Evolutionary conservation across 2,329 filamentous ascomycete species (phyloP).

Genomic region (Epichloe bromicola): DNA sequence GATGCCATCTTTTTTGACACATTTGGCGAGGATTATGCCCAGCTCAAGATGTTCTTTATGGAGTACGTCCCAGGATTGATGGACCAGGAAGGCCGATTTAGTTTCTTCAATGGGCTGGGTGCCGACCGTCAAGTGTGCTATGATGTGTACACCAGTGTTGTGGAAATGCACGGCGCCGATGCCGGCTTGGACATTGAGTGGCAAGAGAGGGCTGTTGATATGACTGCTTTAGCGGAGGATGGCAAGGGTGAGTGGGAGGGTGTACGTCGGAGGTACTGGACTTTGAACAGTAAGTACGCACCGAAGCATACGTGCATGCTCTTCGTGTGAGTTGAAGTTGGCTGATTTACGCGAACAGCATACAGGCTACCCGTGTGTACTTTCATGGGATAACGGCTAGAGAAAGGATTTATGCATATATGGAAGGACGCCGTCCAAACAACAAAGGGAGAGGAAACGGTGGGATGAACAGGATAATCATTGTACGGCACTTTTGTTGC

Average conservation of each 20-base stretch:
- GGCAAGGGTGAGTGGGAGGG: constrained; percentile 75
- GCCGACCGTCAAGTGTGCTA: constrained; percentile 89
- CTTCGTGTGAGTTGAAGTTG: background rate
- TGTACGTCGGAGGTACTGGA: constrained; percentile 82
- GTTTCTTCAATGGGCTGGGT: constrained; percentile 84
- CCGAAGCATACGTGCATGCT: background rate
- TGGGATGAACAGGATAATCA: background rate
- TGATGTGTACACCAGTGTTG: constrained; percentile 87
- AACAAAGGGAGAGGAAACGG: background rate
- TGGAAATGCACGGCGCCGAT: constrained; percentile 81
- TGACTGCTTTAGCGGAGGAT: constrained; percentile 47
- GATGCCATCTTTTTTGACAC: constrained; percentile 96
- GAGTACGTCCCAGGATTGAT: constrained; percentile 76
- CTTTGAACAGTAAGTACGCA: constrained; percentile 41
- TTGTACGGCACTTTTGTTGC: background rate
- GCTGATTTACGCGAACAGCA: constrained; percentile 24
- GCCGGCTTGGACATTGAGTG: constrained; percentile 84
- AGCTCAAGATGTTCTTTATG: constrained; percentile 75
- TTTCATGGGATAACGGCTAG: constrained; percentile 44
- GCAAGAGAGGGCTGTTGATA: constrained; percentile 63
- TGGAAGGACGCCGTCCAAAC: background rate
- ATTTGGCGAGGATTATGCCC: constrained; percentile 84
- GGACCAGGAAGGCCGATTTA: constrained; percentile 59
- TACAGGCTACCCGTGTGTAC: constrained; percentile 65
- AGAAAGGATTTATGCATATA: background rate